Conservation (phyloP, 2,329 filamentous ascomycete genomes). For the Sphaceloma murrayae region DNA sequence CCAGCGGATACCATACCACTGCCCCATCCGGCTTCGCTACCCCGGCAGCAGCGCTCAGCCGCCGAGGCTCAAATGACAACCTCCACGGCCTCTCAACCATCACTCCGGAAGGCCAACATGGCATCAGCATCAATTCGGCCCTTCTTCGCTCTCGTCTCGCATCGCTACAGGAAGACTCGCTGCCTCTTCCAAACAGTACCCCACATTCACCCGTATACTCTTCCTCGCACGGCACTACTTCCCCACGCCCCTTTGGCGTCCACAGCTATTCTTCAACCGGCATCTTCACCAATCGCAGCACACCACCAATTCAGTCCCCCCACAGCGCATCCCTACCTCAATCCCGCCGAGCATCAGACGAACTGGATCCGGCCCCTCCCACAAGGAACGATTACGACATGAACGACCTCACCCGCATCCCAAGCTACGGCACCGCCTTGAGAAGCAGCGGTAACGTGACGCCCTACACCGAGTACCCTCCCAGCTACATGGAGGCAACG, state of each 20-base stretch:
- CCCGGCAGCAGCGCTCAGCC: conserved; percentile 61
- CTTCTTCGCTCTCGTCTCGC: conserved; percentile 60
- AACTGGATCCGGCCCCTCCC: conserved; percentile 16
- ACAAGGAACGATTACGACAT: conserved; percentile 33
- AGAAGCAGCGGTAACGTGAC: conserved; percentile 35
- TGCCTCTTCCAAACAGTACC: conserved; percentile 21
- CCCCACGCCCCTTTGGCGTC: conserved; percentile 17
- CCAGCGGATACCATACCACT: conserved; percentile 58
- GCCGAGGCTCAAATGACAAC: conserved; percentile 73
- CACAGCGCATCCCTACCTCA: conserved; percentile 23
- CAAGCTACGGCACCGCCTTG: conserved; percentile 43
- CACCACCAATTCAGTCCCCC: conserved; percentile 22
- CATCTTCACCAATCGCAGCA: conserved; percentile 18
- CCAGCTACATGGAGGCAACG: conserved; percentile 39
- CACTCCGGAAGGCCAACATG: conserved; percentile 40
- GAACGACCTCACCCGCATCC: conserved; percentile 39
- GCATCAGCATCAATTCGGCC: conserved; percentile 42
- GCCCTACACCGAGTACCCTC: conserved; percentile 34
- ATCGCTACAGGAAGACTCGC: conserved; percentile 40
- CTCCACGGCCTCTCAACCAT: conserved; percentile 48
- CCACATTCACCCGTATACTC: conserved; percentile 24
- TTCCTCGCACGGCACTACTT: conserved; percentile 24
- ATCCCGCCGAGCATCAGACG: conserved; percentile 28
- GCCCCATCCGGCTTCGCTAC: conserved; percentile 52
- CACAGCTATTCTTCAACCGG: conserved; percentile 2